These are phyloP conservation scores for Sporothrix brunneoviolacea DNA, from an alignment of 2,329 filamentous ascomycete genomes.

Conservation along the genomic window DNA sequence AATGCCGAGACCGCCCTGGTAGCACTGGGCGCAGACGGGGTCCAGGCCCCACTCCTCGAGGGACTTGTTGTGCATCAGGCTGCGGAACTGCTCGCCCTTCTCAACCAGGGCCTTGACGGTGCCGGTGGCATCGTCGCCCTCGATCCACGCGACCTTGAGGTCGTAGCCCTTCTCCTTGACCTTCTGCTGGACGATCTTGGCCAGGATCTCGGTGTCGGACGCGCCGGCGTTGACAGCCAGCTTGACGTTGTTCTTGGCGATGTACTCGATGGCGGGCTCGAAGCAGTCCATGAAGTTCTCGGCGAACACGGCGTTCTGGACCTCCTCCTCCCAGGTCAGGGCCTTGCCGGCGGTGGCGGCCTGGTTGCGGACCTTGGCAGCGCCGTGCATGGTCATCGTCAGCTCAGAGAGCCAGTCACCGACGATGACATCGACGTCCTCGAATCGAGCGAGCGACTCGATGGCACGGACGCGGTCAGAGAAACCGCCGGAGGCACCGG, in stretches of 20 bases:
- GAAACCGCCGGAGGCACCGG: slow-evolving; percentile 35
- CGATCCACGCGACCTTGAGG: slow-evolving; percentile 28
- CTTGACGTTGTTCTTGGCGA: slow-evolving; percentile 23
- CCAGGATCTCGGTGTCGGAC: slow-evolving; percentile 23
- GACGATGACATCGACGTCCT: slow-evolving; percentile 28
- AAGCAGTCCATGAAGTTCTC: slow-evolving; percentile 29
- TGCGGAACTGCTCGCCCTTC: slow-evolving; percentile 15
- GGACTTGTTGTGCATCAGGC: slow-evolving; percentile 16
- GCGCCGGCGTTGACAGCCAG: slow-evolving; percentile 29
- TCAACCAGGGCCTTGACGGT: slow-evolving; percentile 15
- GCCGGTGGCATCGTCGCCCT: slow-evolving; percentile 27
- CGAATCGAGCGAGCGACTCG: slow-evolving; percentile 32
- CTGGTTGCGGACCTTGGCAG: slow-evolving; percentile 23
- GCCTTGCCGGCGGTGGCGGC: slow-evolving; percentile 10
- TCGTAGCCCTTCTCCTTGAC: slow-evolving; percentile 20
- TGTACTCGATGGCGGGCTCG: slow-evolving; percentile 24
- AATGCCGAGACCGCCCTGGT: slow-evolving; percentile 37
- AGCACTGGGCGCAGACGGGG: slow-evolving; percentile 27
- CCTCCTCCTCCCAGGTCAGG: slow-evolving; percentile 19
- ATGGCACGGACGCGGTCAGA: slow-evolving; percentile 37
- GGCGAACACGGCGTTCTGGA: slow-evolving; percentile 21
- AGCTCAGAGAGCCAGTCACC: slow-evolving; percentile 27
- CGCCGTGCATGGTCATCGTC: slow-evolving; percentile 28
- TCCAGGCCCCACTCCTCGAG: slow-evolving; percentile 17
- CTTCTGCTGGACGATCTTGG: slow-evolving; percentile 15